Percentiles rank a stretch among this genome's conserved stretches.
These are phyloP conservation scores for Pyrus betulifolia DNA, from an alignment of 306 rosid genomes.

Conservation along the genomic window DNA sequence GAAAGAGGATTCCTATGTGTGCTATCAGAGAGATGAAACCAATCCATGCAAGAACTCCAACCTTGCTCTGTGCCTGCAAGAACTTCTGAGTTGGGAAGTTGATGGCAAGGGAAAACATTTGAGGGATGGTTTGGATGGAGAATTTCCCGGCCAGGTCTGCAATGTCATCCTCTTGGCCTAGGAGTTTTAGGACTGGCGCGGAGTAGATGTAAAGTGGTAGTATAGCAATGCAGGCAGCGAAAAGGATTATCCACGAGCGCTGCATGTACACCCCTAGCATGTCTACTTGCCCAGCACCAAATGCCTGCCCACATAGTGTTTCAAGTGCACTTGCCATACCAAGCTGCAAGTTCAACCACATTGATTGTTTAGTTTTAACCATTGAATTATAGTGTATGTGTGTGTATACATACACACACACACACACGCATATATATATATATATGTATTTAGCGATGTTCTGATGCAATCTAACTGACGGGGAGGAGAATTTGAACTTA, in stretches of 20 bases:
- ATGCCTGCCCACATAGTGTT: conserved; percentile 95
- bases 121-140: conserved; percentile 78
- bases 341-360: conserved; percentile 43
- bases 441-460: too few species aligned
- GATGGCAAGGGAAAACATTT: conserved; percentile 77
- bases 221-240: conserved; percentile 43
- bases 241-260: conserved; percentile 72
- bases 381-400: too few species aligned
- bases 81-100: conserved; percentile 85
- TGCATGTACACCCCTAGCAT: conserved; percentile 96
- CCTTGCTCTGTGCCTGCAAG: conserved; percentile 85
- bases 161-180: conserved; percentile 62
- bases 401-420: too few species aligned
- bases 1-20: conserved; percentile 38
- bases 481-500: too few species aligned
- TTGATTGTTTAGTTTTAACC: not conserved
- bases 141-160: conserved; percentile 76
- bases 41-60: conserved; percentile 70
- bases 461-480: too few species aligned
- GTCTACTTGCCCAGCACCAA: conserved; percentile 87
- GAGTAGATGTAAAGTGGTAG: conserved; percentile 66
- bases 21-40: conserved; percentile 43
- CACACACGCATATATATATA: too few species aligned
- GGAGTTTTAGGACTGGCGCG: conserved; percentile 55
- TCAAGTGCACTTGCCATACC: conserved; percentile 98